Base-by-base conservation (phyloP, 306 rosid species). In the Prosopis cineraria region DNA sequence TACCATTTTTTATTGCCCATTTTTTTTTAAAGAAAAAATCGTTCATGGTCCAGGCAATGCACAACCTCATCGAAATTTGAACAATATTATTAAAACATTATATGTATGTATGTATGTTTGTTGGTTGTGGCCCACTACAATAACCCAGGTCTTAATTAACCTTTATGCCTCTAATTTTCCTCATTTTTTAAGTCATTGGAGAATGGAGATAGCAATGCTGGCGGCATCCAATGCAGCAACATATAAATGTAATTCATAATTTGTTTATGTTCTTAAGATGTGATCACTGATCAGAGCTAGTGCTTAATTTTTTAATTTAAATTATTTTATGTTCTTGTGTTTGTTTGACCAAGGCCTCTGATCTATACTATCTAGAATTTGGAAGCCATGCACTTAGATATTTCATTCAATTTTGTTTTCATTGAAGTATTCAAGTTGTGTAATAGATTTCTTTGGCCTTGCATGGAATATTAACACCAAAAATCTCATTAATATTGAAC, bases 51-150 rank as follows among this genome's bases (percentile, higher is more conserved):
- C 74, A 59, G 84, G 83, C 83, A 82, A 65, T 81, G 75, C 80
- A 78, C 80, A 79, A 69, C 31, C 79, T 65, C 83, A 72, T 79
- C 69, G 80, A 80, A 84, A 83, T 73, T 82, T 83, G 83, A 81
- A 79, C 78, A 47, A 78, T 1, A n/a, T 52, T n/a, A 84, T 77
- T 10, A 24, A 84, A 48, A 79, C 36, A n/a, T 24, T 24, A 56
- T 45, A 40, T 40, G 10, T 40, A 40, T 40, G 1, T 40, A 40
- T n/a, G n/a, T n/a, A n/a, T n/a, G n/a, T n/a, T n/a, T n/a, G n/a
- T n/a, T n/a, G n/a, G n/a, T n/a, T n/a, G 31, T 74, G 70, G 45
- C 45, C 63, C 47, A 20, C 14, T 52, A 9, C 3, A n/a, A 0
- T 20, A 33, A 64, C 27, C 3, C 22, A 36, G 1, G 30, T 65